Evolutionary conservation across 208 protist genomes (phyloP), one percentile per base, ranked within the genome.

Genomic region (Trypanosoma grayi): DNA sequence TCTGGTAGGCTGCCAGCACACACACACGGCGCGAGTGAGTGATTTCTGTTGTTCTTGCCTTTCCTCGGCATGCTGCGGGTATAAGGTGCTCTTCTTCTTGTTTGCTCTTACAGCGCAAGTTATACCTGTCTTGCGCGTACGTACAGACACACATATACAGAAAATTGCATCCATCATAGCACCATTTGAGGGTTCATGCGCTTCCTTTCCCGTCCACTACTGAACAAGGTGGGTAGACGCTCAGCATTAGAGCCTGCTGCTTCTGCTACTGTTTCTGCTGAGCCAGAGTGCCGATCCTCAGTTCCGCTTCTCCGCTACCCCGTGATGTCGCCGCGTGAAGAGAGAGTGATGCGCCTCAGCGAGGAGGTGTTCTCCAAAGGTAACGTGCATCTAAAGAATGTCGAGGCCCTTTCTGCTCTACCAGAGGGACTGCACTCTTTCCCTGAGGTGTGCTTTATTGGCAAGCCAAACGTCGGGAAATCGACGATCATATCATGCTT

Each of bases 371-470:
- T 96, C 66, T 56, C 66, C n/a, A 59, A 73, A 11, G 90, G 90
- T 27, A 96, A 96, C 51, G 60, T 74, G 39, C 85, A 90, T 55
- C 65, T 93, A 36, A 93, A 93, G 60, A 93, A 92, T 60, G 83
- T 90, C 18, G 77, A 85, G 43, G 73, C 64, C 11, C 65, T 96
- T 27, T 81, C 77, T 30, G 52, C 87, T 9, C 74, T 96, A 16
- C 90, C 90, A 14, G 86, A 96, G 71, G 90, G 90, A 9, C 60
- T 93, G 30, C 81, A 90, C 56, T 96, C 90, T 1, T 92, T 89
- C 60, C 90, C 90, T 0, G 86, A 96, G 60, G 83, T 96, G 33
- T 94, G 90, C 61, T 92, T 96, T 53, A 92, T 94, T 50, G 90
- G 90, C 13, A 90, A 92, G 60, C 86, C 90, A 1, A 93, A 88